Base-by-base conservation (phyloP, 148 eudicot genomes). In the Chenopodium album region DNA sequence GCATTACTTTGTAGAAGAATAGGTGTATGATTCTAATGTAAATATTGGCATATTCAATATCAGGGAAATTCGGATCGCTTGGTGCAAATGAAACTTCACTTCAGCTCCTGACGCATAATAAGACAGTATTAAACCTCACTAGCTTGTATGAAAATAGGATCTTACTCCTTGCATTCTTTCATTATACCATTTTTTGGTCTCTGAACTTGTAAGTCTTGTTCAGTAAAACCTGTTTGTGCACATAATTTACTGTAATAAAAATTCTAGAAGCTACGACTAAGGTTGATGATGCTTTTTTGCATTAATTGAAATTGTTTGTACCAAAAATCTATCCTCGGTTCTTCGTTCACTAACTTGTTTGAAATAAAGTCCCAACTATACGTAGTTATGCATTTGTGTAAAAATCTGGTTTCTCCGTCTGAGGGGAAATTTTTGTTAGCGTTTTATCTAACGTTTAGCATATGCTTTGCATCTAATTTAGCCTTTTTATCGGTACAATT, bases 1-100 rank as follows among this genome's bases (percentile, higher is more conserved):
- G 26, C 28, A 31, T 78, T 66, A 78, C 13, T 37, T 19, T 75
- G 74, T 76, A 75, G 67, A 50, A 73, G 31, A 28, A 65, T 78
- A 67, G 56, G 73, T 20, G 9, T 31, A 47, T 54, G 34, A 17
- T 48, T 44, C 14, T 67, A 31, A 9, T 69, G 75, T 79, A 71
- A 50, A 79, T 79, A 44, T 7, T 47, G 56, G 6, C 17, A 23
- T 1, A 6, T 64, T 23, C 11, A 64, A 7, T 34, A 14, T 76
- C n/a, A 28, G n/a, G 78, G 20, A 34, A 22, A 19, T 59, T 26
- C 17, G 14, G 44, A 60, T 60, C 7, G 4, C 31, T 34, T 76
- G 68, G 13, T 73, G 8, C 56, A 52, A 1, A 71, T 34, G 68
- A 62, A 60, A 19, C 68, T 60, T 76, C 68, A 62, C 8, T 4